Percentiles rank a stretch among this genome's conserved stretches.
Conservation (phyloP, 768 basidiomycete genomes). For the Xerocomellus intermedius region DNA sequence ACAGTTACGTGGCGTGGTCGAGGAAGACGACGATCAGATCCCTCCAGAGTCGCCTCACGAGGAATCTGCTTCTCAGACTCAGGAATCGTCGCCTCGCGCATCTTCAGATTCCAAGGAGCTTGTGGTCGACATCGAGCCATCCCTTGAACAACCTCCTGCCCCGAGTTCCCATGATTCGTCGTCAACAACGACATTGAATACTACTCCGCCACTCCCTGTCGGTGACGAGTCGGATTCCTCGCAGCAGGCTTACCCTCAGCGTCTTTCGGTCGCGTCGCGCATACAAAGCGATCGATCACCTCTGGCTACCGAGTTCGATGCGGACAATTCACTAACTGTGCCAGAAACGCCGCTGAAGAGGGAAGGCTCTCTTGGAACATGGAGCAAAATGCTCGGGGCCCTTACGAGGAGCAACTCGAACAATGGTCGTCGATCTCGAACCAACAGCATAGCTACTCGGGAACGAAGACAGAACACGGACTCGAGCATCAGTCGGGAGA, state of each 20-base stretch:
- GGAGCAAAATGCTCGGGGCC: constrained; percentile 65
- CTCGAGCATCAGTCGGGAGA: constrained; percentile 72
- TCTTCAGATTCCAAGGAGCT: constrained; percentile 63
- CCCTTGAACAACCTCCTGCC: constrained; percentile 47
- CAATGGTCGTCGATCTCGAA: constrained; percentile 72
- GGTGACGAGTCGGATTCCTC: constrained; percentile 53
- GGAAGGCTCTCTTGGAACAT: constrained; percentile 56
- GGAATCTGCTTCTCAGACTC: constrained; percentile 46
- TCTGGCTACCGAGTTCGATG: constrained; percentile 45
- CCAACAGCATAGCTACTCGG: constrained; percentile 70
- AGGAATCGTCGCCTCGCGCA: constrained; percentile 52
- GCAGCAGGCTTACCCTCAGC: constrained; percentile 51
- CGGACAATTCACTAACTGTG: constrained; percentile 45
- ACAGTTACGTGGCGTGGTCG: constrained; percentile 33
- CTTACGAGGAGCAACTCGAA: constrained; percentile 66
- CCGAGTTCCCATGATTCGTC: constrained; percentile 50
- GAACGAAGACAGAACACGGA: constrained; percentile 69
- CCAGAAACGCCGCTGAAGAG: constrained; percentile 54
- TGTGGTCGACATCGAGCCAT: constrained; percentile 61
- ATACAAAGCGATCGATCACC: constrained; percentile 63
- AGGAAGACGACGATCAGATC: constrained; percentile 48
- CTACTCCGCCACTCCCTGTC: constrained; percentile 38
- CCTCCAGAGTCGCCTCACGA: constrained; percentile 52
- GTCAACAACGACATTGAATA: constrained; percentile 44
- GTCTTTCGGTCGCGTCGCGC: constrained; percentile 61